Evolutionary conservation across 2,329 filamentous ascomycete species (phyloP).

Genomic region (Didymella segeticola): DNA sequence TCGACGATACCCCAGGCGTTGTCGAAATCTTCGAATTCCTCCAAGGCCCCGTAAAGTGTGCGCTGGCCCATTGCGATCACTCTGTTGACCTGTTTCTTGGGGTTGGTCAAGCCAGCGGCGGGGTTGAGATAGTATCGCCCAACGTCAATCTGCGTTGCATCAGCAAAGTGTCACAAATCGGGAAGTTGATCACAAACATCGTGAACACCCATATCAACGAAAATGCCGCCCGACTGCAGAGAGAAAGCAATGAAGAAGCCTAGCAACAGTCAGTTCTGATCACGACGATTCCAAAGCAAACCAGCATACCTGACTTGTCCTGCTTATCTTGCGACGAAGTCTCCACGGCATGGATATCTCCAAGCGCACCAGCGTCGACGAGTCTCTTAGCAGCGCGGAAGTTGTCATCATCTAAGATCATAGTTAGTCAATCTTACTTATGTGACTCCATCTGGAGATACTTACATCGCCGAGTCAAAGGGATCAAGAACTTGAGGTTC

Average conservation of each 20-base stretch:
- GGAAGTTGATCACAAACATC: neutral
- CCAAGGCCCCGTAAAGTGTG: slow-evolving; percentile 8
- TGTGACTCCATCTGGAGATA: neutral
- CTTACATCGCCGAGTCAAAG: slow-evolving; percentile 1
- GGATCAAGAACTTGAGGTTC: slow-evolving; percentile 11
- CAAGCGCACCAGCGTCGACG: slow-evolving; percentile 2
- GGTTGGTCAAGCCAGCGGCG: slow-evolving; percentile 3
- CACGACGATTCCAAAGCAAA: no score
- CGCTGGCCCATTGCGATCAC: slow-evolving; percentile 12
- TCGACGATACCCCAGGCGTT: slow-evolving; percentile 15
- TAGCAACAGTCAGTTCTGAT: neutral
- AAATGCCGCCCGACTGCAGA: slow-evolving; percentile 9
- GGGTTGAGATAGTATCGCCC: slow-evolving; percentile 10
- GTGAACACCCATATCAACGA: slow-evolving; percentile 12
- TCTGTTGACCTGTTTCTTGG: slow-evolving; percentile 13
- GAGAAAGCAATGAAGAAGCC: slow-evolving; percentile 13
- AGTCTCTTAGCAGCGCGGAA: slow-evolving; percentile 5
- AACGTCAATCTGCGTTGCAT: slow-evolving; percentile 3
- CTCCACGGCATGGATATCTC: slow-evolving; percentile 11
- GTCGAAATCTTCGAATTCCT: slow-evolving; percentile 9
- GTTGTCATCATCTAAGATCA: slow-evolving; percentile 2
- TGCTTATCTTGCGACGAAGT: slow-evolving; percentile 6
- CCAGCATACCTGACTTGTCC: neutral
- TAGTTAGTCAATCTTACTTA: neutral
- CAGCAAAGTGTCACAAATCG: neutral